Conservation (phyloP, 2,329 filamentous ascomycete genomes). For the Cladosporium colombiae region DNA sequence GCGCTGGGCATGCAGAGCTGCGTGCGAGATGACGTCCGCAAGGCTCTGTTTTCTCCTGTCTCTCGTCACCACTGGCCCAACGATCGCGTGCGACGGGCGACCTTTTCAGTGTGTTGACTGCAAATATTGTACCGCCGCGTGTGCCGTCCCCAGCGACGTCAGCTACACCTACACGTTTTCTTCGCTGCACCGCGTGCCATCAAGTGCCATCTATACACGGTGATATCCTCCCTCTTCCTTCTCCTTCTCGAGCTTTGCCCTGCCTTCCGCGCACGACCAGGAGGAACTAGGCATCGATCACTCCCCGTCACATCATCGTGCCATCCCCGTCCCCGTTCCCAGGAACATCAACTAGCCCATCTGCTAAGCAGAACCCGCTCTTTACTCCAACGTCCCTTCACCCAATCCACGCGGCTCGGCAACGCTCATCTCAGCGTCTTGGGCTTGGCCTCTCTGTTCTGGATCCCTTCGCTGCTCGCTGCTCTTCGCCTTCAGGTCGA, state of each 20-base stretch:
- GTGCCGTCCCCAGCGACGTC: constrained; percentile 1
- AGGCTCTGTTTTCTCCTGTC: background rate
- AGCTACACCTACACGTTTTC: background rate
- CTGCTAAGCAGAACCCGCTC: constrained; percentile 9
- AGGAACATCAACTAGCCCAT: constrained; percentile 5
- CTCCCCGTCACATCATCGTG: constrained; percentile 7
- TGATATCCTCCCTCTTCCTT: background rate
- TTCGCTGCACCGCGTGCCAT: background rate
- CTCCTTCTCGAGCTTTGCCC: background rate
- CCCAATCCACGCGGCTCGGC: background rate
- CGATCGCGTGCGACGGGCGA: background rate
- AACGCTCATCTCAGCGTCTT: constrained; percentile 4
- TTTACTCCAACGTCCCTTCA: constrained; percentile 11
- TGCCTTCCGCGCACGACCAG: background rate
- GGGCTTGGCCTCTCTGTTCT: constrained; percentile 3
- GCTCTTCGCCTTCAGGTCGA: background rate
- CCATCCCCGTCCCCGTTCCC: constrained; percentile 3
- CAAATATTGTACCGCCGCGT: constrained; percentile 9
- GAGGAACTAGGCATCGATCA: constrained; percentile 10
- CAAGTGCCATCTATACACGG: background rate
- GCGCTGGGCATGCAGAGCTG: background rate
- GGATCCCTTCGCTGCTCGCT: background rate
- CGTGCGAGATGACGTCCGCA: constrained; percentile 18
- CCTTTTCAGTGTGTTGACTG: background rate
- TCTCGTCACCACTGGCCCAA: constrained; percentile 7